These are phyloP conservation scores for Dendrostoma leiphaemia DNA, from an alignment of 2,329 filamentous ascomycete species.

Conservation along the genomic window DNA sequence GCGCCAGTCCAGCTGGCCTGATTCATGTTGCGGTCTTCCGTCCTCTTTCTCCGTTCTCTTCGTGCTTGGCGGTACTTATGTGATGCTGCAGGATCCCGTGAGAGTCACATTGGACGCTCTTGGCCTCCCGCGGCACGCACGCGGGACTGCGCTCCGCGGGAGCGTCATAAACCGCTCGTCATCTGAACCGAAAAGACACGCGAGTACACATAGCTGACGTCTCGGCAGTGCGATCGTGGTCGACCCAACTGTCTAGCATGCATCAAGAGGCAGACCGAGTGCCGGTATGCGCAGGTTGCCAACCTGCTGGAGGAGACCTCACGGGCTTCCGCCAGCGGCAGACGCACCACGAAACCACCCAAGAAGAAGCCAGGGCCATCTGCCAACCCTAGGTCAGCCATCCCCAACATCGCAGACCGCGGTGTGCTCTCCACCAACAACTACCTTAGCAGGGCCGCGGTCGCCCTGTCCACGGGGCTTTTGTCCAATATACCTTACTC, in stretches of 20 bases:
- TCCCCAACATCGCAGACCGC: constrained; percentile 57
- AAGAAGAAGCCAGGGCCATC: constrained; percentile 45
- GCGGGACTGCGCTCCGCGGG: too few relatives aligned
- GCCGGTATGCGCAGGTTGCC: constrained; percentile 73
- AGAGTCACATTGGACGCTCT: too few relatives aligned
- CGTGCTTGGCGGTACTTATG: neutral
- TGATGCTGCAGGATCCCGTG: too few relatives aligned
- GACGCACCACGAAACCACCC: constrained; percentile 56
- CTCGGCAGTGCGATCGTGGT: constrained; percentile 66
- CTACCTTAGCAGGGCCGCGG: constrained; percentile 44
- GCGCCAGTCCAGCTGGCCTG: too few relatives aligned
- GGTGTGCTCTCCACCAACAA: constrained; percentile 45
- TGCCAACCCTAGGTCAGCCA: constrained; percentile 36
- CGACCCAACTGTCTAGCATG: constrained; percentile 67
- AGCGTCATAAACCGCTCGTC: too few relatives aligned
- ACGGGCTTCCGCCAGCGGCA: constrained; percentile 49
- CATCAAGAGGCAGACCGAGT: constrained; percentile 74
- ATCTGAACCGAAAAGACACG: too few relatives aligned
- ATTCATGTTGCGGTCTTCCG: too few relatives aligned
- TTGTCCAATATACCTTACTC: constrained; percentile 74
- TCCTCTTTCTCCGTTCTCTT: neutral
- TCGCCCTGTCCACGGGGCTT: constrained; percentile 57
- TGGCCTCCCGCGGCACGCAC: too few relatives aligned
- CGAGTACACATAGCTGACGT: neutral
- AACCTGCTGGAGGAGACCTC: constrained; percentile 72